Evolutionary conservation across 108 stramenopile genomes (phyloP), one percentile per base, ranked within the genome.

Genomic region (Phaeodactylum tricornutum): DNA sequence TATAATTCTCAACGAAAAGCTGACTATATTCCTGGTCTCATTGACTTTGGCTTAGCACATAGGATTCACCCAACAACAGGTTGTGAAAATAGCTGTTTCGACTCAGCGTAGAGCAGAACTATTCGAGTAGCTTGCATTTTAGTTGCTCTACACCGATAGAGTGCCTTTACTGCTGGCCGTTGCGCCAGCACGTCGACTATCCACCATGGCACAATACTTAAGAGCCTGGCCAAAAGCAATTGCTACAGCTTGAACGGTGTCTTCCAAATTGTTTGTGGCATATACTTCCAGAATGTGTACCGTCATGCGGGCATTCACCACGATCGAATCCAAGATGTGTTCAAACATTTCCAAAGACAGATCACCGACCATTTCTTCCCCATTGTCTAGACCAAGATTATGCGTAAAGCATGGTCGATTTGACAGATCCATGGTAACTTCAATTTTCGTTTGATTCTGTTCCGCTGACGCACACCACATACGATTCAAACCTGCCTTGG

Each of bases 271-370:
- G 59, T 63, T 15, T 29, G 50, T 8, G 2, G 9, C 16, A 20
- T 43, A 47, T 1, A 36, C 56, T 56, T 72, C 56, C 5, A 94
- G 84, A 44, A 96, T 72, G 51, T 96, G 96, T 20, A 96, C 77
- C 9, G 93, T 93, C 55, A 84, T 86, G 27, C 76, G 73, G 22
- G 77, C 79, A 55, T 91, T 89, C 59, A 80, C 77, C 0, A 88
- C 89, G 28, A 95, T 66, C 16, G 87, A 90, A 48, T 95, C 91
- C 19, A 97, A 50, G 0, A 79, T 77, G 51, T 97, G 96, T 29
- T 87, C 76, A 11, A 95, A 46, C 96, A 97, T 97, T 62, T 97
- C 96, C 25, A 77, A 69, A 8, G 86, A 70, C 33, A 94, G 26
- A 19, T 63, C 67, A 43, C 22, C 17, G 27, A 41, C 37, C 9